Evolutionary conservation across 805 yeast species (phyloP).

Genomic region (Ogataea parapolymorpha): DNA sequence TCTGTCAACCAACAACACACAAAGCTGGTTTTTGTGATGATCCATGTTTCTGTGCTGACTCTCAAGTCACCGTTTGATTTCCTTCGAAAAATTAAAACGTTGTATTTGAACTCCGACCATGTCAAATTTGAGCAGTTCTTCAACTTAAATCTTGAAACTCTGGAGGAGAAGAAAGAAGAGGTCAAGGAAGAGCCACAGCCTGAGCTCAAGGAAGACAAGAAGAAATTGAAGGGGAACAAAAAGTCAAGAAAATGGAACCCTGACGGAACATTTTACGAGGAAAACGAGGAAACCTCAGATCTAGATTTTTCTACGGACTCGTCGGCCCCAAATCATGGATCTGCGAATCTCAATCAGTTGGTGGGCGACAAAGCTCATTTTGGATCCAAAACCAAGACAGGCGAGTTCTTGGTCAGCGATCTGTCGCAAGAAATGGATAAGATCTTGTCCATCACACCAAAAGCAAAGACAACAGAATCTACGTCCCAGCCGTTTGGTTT

Average conservation of each 20-base stretch:
- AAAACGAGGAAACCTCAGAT: constrained; percentile 35
- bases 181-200: constrained; percentile 5
- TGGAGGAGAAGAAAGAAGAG: constrained; percentile 21
- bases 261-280: constrained; percentile 55
- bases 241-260: constrained; percentile 63
- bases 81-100: constrained; percentile 21
- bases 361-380: constrained; percentile 39
- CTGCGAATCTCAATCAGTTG: constrained; percentile 29
- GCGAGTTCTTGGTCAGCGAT: constrained; percentile 65
- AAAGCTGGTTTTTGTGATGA: constrained; percentile 40
- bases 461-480: constrained; percentile 21
- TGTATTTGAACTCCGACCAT: constrained; percentile 27
- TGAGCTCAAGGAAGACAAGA: constrained; percentile 15
- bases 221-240: constrained; percentile 29
- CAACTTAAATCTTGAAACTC: constrained; percentile 33
- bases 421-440: constrained; percentile 50
- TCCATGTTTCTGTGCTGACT: constrained; percentile 37
- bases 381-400: constrained; percentile 44
- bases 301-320: constrained; percentile 53
- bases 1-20: constrained; percentile 35
- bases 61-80: constrained; percentile 31
- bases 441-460: constrained; percentile 31
- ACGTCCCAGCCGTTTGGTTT: constrained; percentile 52
- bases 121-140: constrained; percentile 39
- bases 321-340: constrained; percentile 13